Evolutionary conservation across 2,329 filamentous ascomycete genomes (phyloP), one percentile per base, ranked within the genome.

Genomic region (Trichoderma oligosporum): DNA sequence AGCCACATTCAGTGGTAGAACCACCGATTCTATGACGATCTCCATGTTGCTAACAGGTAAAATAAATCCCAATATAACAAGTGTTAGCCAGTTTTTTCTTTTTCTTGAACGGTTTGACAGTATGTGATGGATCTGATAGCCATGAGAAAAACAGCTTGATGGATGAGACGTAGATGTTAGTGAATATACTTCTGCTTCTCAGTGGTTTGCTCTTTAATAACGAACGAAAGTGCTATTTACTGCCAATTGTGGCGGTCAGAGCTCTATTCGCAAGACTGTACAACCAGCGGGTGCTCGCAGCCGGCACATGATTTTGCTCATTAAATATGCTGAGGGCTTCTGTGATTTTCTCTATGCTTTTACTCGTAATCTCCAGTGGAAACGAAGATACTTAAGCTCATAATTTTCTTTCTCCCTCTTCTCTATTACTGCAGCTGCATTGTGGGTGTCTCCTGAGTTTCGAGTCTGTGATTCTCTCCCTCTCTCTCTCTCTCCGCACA

Each of bases 231-330:
- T 27, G n/a, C n/a, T n/a, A 14, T 12, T n/a, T 5, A 48, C 7
- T 20, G 31, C 12, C 5, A 36, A 20, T 16, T n/a, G 22, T 38
- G 38, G 52, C 22, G 31, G 29, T 33, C 20, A 18, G 46, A 16
- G 22, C 2, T 49, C n/a, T 29, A 48, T 41, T 7, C 7, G 18
- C n/a, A 29, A 24, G n/a, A 3, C 20, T 12, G n/a, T 16, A 18
- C 22, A 53, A 16, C 29, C 33, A 33, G 22, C 54, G 44, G n/a
- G 39, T 58, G 33, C 31, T 57, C 33, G 41, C 51, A 46, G 47
- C 42, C 56, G 33, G 33, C 42, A 36, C 27, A 8, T 24, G 24
- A 24, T 9, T 58, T 33, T 31, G 25, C 20, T 39, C 41, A 29
- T 55, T 1, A 7, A 38, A 14, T 31, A 31, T 31, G 5, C 6